These are phyloP conservation scores for Fraxinus nigra DNA, from an alignment of 305 asterid genomes.

Conservation along the genomic window DNA sequence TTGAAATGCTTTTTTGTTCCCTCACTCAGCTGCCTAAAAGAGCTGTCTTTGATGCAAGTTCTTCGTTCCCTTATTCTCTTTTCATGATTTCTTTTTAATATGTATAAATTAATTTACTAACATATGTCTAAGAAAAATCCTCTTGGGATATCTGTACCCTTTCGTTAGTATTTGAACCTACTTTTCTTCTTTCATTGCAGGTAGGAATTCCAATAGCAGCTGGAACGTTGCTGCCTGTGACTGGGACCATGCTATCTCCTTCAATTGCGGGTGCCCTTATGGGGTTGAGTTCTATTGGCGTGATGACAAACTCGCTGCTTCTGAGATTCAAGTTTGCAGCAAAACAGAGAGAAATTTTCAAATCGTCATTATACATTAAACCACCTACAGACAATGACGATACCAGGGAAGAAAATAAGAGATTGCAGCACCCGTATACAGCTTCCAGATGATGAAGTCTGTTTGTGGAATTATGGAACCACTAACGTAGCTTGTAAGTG, in stretches of 20 bases:
- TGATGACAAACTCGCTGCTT: conserved; percentile 83
- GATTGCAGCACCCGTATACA: conserved; percentile 33
- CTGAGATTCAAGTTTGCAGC: conserved; percentile 64
- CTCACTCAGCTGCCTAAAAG: not conserved
- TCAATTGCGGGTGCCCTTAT: conserved; percentile 96
- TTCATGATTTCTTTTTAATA: not conserved
- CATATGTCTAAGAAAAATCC: not conserved
- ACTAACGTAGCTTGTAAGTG: not conserved
- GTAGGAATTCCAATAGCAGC: conserved; percentile 97
- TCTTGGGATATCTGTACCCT: not conserved
- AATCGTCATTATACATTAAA: conserved; percentile 31
- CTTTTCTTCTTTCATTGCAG: conserved; percentile 33
- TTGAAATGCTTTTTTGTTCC: not conserved
- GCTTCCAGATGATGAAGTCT: conserved; percentile 33
- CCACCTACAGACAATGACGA: conserved; percentile 30
- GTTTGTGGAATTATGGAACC: conserved; percentile 8
- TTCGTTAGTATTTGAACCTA: conserved; percentile 1
- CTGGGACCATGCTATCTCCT: conserved; percentile 93
- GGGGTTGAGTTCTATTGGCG: conserved; percentile 98
- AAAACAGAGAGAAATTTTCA: conserved; percentile 33
- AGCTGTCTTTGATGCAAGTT: not conserved
- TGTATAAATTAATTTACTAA: not conserved
- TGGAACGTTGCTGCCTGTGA: conserved; percentile 76
- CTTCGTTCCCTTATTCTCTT: not conserved
- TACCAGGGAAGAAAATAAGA: conserved; percentile 23